Conservation (phyloP, 1,284 basidiomycete species). For the Irpex sp. region DNA sequence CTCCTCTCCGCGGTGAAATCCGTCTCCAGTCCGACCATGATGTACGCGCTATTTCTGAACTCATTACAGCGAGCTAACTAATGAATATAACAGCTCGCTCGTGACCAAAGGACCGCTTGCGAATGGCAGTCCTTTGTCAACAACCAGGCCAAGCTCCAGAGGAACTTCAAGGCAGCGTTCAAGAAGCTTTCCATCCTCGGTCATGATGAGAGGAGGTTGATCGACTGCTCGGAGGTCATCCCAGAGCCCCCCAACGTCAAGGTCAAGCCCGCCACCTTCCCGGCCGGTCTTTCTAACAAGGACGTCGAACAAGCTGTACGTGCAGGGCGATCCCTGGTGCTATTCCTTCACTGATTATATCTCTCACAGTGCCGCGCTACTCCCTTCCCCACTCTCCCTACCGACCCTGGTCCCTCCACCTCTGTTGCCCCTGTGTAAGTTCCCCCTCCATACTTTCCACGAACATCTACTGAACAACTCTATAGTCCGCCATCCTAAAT, state of each 20-base stretch:
- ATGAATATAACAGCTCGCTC: constrained; percentile 15
- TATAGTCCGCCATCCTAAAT: background rate
- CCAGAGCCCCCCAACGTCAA: constrained; percentile 2
- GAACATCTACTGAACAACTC: background rate
- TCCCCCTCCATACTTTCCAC: background rate
- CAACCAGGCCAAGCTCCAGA: constrained; percentile 27
- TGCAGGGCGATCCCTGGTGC: background rate
- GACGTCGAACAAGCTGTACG: constrained; percentile 34
- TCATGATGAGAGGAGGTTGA: constrained; percentile 20
- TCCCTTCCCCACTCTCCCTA: background rate
- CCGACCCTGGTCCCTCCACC: constrained; percentile 1
- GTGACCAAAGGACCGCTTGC: constrained; percentile 24
- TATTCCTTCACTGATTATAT: background rate
- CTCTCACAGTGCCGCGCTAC: background rate
- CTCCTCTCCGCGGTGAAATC: constrained; percentile 14
- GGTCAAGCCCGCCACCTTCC: constrained; percentile 12
- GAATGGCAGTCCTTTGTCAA: constrained; percentile 25
- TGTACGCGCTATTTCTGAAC: background rate
- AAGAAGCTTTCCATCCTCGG: constrained; percentile 30
- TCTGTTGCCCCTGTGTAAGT: constrained; percentile 3
- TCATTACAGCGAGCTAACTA: background rate
- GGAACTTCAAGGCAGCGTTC: constrained; percentile 28
- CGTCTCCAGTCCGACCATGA: constrained; percentile 18
- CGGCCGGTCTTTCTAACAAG: constrained; percentile 22
- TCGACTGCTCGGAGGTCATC: constrained; percentile 26